A percentile compares a stretch with the other conserved stretches of the same genome.
phyloP scores from a whole-genome alignment of 345 rosid species.

The Xanthoceras sorbifolium region DNA sequence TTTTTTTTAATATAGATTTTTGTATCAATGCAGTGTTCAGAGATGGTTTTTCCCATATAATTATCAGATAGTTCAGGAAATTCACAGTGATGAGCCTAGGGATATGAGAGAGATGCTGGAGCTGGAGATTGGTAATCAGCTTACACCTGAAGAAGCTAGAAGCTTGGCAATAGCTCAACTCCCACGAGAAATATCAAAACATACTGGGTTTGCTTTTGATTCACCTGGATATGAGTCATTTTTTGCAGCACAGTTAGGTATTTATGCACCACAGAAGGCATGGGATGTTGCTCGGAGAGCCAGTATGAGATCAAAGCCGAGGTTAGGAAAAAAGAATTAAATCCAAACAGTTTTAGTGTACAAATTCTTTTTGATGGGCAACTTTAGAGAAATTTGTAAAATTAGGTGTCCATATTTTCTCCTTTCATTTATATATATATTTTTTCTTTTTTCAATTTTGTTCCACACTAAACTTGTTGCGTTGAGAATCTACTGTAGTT shows the following conservation, averaged over 20 bases:
- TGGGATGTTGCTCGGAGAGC: conserved; percentile 99
- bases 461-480: background rate
- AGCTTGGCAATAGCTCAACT: conserved; percentile 82
- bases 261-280: conserved; percentile 89
- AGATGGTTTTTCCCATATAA: conserved; percentile 97
- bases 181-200: conserved; percentile 84
- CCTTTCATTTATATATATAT: background rate
- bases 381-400: conserved; percentile 19
- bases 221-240: conserved; percentile 98
- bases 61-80: conserved; percentile 94
- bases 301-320: conserved; percentile 66
- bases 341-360: background rate
- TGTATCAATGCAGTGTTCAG: conserved; percentile 54
- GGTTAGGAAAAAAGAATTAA: conserved; percentile 44
- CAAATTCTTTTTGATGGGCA: conserved; percentile 15
- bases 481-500: background rate
- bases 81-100: conserved; percentile 69
- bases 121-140: conserved; percentile 57
- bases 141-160: conserved; percentile 76
- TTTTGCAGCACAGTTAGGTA: conserved; percentile 86
- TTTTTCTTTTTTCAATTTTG: background rate
- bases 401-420: conserved; percentile 17
- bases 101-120: conserved; percentile 51
- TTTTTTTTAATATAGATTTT: background rate
- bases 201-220: conserved; percentile 96